phyloP scores from a whole-genome alignment of 805 yeast species.

The Candida nanaspora region DNA sequence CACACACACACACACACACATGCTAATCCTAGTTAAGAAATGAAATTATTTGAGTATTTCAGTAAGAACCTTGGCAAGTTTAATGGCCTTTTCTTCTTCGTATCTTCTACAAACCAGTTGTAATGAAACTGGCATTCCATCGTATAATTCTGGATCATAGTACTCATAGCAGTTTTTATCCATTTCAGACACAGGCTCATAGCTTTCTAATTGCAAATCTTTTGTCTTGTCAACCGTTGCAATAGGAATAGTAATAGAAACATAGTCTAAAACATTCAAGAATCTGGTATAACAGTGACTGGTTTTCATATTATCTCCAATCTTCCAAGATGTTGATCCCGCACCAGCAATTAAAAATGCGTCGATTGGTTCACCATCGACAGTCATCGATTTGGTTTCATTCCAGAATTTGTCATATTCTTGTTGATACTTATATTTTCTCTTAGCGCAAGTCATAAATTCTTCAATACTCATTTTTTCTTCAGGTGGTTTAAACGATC shows the following conservation, averaged over 20 bases:
- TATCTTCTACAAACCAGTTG: slow-evolving; percentile 49
- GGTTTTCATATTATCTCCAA: slow-evolving; percentile 31
- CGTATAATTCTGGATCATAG: slow-evolving; percentile 39
- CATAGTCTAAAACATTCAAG: slow-evolving; percentile 48
- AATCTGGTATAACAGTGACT: slow-evolving; percentile 47
- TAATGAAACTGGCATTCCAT: slow-evolving; percentile 48
- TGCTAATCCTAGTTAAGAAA: no score
- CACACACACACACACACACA: no score
- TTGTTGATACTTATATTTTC: slow-evolving; percentile 29
- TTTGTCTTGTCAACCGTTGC: slow-evolving; percentile 30
- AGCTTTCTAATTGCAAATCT: slow-evolving; percentile 14
- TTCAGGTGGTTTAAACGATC: slow-evolving; percentile 13
- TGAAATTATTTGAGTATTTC: background rate
- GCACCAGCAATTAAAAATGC: slow-evolving; percentile 41
- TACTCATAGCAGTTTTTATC: slow-evolving; percentile 33
- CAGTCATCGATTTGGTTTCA: slow-evolving; percentile 24
- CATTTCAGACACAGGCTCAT: slow-evolving; percentile 21
- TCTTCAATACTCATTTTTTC: slow-evolving; percentile 7
- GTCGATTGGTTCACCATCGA: slow-evolving; percentile 34
- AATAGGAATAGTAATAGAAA: slow-evolving; percentile 37
- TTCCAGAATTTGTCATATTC: slow-evolving; percentile 31
- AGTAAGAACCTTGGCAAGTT: slow-evolving; percentile 19
- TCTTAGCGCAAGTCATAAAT: slow-evolving; percentile 13
- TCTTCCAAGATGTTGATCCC: slow-evolving; percentile 31
- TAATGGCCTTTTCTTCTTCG: slow-evolving; percentile 52